Base-by-base conservation (phyloP, 805 yeast genomes). In the Kodamaea jinghongensis region DNA sequence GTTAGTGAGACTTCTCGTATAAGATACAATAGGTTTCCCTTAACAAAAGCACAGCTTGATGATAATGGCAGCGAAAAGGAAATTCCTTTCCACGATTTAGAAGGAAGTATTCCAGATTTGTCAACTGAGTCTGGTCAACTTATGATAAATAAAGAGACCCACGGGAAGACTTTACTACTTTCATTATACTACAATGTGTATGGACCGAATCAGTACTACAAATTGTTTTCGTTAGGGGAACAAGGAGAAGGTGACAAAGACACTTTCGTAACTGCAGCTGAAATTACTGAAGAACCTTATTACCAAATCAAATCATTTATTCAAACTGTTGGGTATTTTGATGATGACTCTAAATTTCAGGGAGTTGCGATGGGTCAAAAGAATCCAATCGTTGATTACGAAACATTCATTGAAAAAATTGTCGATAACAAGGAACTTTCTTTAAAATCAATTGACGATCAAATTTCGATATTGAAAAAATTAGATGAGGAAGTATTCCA, bases 101-200 rank as follows among this genome's bases (percentile, higher is more conserved):
- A 75, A 42, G 86, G 86, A 3, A 70, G 89, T 0, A 71, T 84
- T 30, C 85, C 88, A 6, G 84, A 82, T 49, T 73, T 77, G 41
- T 76, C 88, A 0, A 71, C 86, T 2, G 89, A 83, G 60, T 75
- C 84, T 1, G 90, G 89, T 3, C 86, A 83, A 54, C 52, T 83
- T 40, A 52, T 80, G 38, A 68, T 83, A 34, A 74, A 78, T 50
- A 83, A 81, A 56, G 63, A 60, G 27, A 65, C 71, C 1, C 89
- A 83, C 53, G 75, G 76, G 34, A 63, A 65, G 49, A 73, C 83
- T 3, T 60, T 83, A 37, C 61, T 83, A 44, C 62, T 83, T 35
- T 72, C 87, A 0, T 57, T 80, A 28, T 83, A 81, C 58, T 83
- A 83, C 59, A 83, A 83, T 50, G 63, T 78, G 39, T 76, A 71